Evolutionary conservation across 164 flowering plant species (phyloP), one percentile per base, ranked within the genome.

Genomic region (Umbellularia californica): DNA sequence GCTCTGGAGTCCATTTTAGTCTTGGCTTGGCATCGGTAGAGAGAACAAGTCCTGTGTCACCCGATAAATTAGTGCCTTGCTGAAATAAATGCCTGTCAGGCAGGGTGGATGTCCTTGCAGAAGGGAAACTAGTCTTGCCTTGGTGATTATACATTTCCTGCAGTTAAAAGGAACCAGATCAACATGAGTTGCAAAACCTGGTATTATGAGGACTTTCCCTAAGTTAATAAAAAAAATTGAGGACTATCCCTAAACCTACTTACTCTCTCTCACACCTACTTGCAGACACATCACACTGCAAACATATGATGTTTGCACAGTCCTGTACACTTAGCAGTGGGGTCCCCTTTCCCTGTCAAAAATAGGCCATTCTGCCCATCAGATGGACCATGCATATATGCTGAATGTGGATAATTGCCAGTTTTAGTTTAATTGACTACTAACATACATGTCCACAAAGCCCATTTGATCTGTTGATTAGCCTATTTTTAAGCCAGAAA

Each of bases 11-110:
- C 98, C 98, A 94, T 85, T 94, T 94, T 27, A 94, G 77, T 80
- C 98, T 86, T 22, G 98, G 98, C 85, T 94, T 94, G 13, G 97
- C 97, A 85, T 94, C 98, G 20, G 97, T 94, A 70, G 98, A 94
- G n/a, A 94, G 95, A 75, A 92, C 97, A 69, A 94, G 89, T 72
- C 96, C 95, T 66, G 94, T 84, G 78, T 92, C 97, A 74, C 90
- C 96, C 3, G 77, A 79, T 50, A 82, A 86, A 81, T 88, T 90
- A 58, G 84, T 87, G 35, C 88, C 87, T 80, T 88, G 94, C 77
- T 88, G 73, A 76, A 94, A 87, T 83, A 90, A 72, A 77, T 90
- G 89, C 77, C 90, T 86, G 75, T 92, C 98, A 2, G 87, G 79
- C 2, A 85, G 81, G 68, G 82, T 75, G 6, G 86, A 24, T 86